Conservation (phyloP, 805 yeast genomes). For the baker's yeast (Saccharomyces cerevisiae) region DNA sequence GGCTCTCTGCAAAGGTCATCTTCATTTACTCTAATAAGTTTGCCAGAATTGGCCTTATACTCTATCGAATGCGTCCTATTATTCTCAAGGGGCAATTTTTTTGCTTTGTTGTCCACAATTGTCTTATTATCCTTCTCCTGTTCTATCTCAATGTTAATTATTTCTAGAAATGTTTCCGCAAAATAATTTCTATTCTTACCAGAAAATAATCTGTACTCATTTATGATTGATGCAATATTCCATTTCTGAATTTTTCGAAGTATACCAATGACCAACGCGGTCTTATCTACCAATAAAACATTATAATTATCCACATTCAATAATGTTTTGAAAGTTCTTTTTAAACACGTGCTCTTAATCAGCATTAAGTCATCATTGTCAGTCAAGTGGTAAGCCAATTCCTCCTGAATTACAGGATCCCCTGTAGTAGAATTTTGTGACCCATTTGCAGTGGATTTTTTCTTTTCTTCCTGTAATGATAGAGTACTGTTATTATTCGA, state of each 20-base stretch:
- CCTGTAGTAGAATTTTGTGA: background rate
- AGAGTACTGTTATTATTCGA: background rate
- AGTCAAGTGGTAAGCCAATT: constrained; percentile 17
- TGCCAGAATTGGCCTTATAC: constrained; percentile 8
- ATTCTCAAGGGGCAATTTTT: background rate
- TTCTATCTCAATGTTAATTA: constrained; percentile 40
- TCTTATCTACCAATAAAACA: constrained; percentile 66
- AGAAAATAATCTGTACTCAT: constrained; percentile 73
- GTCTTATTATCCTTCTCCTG: constrained; percentile 19
- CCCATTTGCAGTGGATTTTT: background rate
- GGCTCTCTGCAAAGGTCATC: constrained; percentile 23
- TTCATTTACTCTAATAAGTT: constrained; percentile 19
- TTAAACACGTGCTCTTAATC: constrained; percentile 55
- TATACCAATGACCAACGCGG: constrained; percentile 72
- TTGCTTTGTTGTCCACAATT: background rate
- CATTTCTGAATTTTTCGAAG: constrained; percentile 79
- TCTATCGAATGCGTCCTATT: background rate
- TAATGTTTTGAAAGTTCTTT: constrained; percentile 55
- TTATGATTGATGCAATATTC: constrained; percentile 76
- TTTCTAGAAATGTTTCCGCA: constrained; percentile 75
- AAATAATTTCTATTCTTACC: constrained; percentile 67
- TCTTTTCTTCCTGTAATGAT: background rate
- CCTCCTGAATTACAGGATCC: background rate
- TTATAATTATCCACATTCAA: constrained; percentile 59
- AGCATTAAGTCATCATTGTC: constrained; percentile 66